phyloP scores from a whole-genome alignment of 2,329 filamentous ascomycete genomes.

The Pestalotiopsis sp. region DNA sequence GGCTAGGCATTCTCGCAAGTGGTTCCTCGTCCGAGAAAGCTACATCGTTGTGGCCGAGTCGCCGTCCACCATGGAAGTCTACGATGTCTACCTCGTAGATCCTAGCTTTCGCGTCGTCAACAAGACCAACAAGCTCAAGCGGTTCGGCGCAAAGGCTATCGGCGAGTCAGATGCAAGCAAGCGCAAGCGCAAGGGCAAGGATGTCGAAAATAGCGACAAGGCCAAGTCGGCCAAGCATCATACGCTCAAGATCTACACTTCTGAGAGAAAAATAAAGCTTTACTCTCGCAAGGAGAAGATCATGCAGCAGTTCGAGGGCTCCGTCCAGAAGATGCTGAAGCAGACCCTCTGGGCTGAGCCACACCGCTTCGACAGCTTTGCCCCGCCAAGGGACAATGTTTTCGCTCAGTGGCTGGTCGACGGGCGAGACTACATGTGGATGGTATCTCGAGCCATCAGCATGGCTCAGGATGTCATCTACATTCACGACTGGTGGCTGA shows the following conservation, averaged over 20 bases:
- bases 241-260: slow-evolving; percentile 83
- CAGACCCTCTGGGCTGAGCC: slow-evolving; percentile 81
- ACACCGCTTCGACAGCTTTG: slow-evolving; percentile 92
- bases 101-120: slow-evolving; percentile 81
- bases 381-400: slow-evolving; percentile 82
- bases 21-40: slow-evolving; percentile 97
- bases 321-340: slow-evolving; percentile 81
- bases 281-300: slow-evolving; percentile 90
- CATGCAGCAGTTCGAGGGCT: slow-evolving; percentile 90
- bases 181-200: slow-evolving; percentile 45
- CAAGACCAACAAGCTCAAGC: slow-evolving; percentile 62
- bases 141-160: slow-evolving; percentile 60
- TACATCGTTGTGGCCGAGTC: slow-evolving; percentile 99
- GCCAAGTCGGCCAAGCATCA: slow-evolving; percentile 64
- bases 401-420: slow-evolving; percentile 97
- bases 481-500: slow-evolving; percentile 99
- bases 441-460: slow-evolving; percentile 92
- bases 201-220: slow-evolving; percentile 30
- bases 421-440: slow-evolving; percentile 99
- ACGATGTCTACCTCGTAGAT: slow-evolving; percentile 97
- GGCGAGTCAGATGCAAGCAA: slow-evolving; percentile 42
- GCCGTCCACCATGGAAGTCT: slow-evolving; percentile 97
- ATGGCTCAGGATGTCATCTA: slow-evolving; percentile 98
- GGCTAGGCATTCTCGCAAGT: slow-evolving; percentile 85
- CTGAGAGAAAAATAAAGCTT: slow-evolving; percentile 88